Evolutionary conservation across 257 asterid genomes (phyloP).

Genomic region (Solanum sitiens): DNA sequence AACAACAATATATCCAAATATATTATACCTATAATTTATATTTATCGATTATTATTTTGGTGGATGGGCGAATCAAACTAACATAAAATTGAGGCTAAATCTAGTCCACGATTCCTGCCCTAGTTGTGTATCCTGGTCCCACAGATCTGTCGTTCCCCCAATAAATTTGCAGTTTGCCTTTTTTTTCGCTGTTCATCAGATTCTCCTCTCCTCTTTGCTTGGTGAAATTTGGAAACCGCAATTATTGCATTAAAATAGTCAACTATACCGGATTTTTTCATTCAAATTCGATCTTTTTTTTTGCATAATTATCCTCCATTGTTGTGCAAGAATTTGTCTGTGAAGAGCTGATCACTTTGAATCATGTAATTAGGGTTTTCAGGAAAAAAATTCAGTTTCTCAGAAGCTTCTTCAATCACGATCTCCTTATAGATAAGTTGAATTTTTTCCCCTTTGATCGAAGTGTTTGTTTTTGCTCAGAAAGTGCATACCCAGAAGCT

Average conservation of each 20-base stretch:
- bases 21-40: no score
- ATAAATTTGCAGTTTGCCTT: not conserved
- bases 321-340: not conserved
- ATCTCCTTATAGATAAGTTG: not conserved
- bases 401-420: not conserved
- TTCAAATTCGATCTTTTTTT: not conserved
- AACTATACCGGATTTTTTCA: not conserved
- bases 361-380: not conserved
- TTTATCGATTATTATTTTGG: not conserved
- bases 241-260: not conserved
- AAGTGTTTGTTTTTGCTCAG: not conserved
- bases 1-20: not conserved
- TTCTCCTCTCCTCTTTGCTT: not conserved
- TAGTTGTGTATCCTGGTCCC: not conserved
- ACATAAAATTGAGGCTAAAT: not conserved
- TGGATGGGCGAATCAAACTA: not conserved
- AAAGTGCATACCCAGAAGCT: not conserved
- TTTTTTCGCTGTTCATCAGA: not conserved
- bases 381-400: not conserved
- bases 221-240: not conserved
- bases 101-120: not conserved
- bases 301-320: not conserved
- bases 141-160: not conserved
- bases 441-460: not conserved
- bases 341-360: not conserved